Conservation (phyloP, 192 early-diverging fungal genomes). For the Gonapodya sp. region DNA sequence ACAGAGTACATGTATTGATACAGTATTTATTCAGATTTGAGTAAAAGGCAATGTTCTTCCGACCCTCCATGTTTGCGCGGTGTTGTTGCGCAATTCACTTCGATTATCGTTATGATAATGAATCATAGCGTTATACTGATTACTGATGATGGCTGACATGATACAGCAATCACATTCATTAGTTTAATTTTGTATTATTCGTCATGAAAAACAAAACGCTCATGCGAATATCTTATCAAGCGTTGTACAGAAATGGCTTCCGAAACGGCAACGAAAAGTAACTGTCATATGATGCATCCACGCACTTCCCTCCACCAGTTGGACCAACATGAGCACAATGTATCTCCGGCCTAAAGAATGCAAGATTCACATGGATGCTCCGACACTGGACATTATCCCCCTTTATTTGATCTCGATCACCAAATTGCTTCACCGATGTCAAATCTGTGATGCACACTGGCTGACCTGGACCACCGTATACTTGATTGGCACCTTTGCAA, state of each 20-base stretch:
- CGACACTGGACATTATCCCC: constrained; percentile 10
- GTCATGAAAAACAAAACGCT: no score
- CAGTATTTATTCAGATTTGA: no score
- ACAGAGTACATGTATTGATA: no score
- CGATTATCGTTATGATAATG: no score
- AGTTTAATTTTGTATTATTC: no score
- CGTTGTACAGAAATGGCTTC: not conserved
- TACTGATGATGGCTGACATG: no score
- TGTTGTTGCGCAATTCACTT: no score
- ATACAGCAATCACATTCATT: no score
- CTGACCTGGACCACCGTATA: not conserved
- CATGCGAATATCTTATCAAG: no score
- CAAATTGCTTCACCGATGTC: not conserved
- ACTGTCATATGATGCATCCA: constrained; percentile 12
- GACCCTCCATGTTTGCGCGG: no score
- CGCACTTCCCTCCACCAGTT: constrained; percentile 15
- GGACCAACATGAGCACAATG: constrained; percentile 13
- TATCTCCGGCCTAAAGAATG: constrained; percentile 13
- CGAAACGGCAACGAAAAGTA: not conserved
- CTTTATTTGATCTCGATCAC: constrained; percentile 6
- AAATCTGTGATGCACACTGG: not conserved
- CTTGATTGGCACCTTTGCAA: constrained; percentile 9
- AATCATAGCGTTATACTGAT: no score
- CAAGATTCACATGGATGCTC: constrained; percentile 17
- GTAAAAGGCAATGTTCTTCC: no score